Evolutionary conservation across 2,329 filamentous ascomycete species (phyloP).

Genomic region (Pseudogymnoascus sp.): DNA sequence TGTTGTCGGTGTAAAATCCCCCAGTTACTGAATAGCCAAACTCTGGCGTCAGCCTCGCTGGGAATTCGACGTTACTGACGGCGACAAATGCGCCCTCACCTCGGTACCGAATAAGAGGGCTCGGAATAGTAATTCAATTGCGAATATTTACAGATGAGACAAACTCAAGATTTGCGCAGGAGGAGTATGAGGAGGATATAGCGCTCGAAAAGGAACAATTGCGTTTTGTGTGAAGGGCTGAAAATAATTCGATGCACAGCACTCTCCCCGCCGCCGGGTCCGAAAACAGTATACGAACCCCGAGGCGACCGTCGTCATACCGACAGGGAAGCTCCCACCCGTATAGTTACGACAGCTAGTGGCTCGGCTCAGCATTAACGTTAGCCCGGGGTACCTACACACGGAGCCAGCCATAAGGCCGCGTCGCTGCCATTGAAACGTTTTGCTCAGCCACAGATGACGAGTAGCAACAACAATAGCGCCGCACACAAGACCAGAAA

Average conservation of each 20-base stretch:
- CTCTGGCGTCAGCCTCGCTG: neutral
- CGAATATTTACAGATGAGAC: neutral
- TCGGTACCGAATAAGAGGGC: neutral
- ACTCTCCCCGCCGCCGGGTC: conserved; percentile 1
- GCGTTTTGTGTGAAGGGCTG: conserved; percentile 2
- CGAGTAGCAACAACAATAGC: neutral
- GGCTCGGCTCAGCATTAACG: neutral
- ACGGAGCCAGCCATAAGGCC: neutral
- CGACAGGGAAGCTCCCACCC: neutral
- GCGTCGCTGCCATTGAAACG: neutral
- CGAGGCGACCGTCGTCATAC: neutral
- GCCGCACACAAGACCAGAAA: neutral
- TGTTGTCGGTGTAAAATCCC: neutral
- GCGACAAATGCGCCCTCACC: neutral
- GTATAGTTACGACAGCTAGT: neutral
- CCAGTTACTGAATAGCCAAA: neutral
- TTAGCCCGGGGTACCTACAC: neutral
- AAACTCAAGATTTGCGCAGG: neutral
- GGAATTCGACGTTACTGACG: neutral
- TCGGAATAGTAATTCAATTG: neutral
- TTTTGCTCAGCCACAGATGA: conserved; percentile 3
- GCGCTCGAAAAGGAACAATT: neutral
- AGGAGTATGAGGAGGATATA: neutral
- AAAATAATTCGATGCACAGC: neutral
- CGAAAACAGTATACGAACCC: conserved; percentile 6